phyloP scores from a whole-genome alignment of 176 grass and related monocot genomes.

The Phoenix roebelenii region DNA sequence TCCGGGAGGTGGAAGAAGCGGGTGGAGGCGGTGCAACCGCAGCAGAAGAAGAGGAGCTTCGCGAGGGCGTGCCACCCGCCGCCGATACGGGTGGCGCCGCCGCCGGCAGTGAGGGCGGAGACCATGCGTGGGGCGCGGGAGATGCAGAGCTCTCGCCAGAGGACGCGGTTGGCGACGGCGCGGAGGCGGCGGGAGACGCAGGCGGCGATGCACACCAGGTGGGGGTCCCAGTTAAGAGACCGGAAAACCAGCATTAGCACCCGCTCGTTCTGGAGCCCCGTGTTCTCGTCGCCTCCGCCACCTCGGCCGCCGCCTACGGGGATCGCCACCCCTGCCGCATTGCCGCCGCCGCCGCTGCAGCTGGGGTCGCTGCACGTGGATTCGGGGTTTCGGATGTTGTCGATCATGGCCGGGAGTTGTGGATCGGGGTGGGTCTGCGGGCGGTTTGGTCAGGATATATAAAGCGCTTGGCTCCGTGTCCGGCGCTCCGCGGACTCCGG shows the following conservation, averaged over 20 bases:
- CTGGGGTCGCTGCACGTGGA: too few relatives aligned
- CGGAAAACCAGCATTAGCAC: not conserved
- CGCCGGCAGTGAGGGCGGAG: conserved; percentile 12
- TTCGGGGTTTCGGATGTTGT: too few relatives aligned
- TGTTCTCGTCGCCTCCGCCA: not conserved
- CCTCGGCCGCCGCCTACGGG: too few relatives aligned
- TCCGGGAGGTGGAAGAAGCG: conserved; percentile 11
- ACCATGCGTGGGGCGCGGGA: conserved; percentile 62
- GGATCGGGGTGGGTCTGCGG: too few relatives aligned
- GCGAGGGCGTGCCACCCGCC: conserved; percentile 68
- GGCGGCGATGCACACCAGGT: not conserved
- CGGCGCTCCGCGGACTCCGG: too few relatives aligned
- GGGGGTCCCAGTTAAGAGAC: not conserved
- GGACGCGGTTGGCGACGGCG: conserved; percentile 48
- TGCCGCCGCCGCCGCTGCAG: too few relatives aligned
- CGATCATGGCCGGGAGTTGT: too few relatives aligned
- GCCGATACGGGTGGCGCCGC: conserved; percentile 17
- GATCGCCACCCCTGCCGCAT: too few relatives aligned
- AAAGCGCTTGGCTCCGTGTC: too few relatives aligned
- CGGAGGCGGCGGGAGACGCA: conserved; percentile 10
- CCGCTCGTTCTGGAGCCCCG: not conserved
- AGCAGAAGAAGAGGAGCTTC: conserved; percentile 68
- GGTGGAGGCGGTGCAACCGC: conserved; percentile 25
- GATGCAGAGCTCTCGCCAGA: conserved; percentile 59
- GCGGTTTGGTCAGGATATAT: too few relatives aligned